phyloP scores from a whole-genome alignment of 2,329 filamentous ascomycete species.

The Emmonsia crescens region DNA sequence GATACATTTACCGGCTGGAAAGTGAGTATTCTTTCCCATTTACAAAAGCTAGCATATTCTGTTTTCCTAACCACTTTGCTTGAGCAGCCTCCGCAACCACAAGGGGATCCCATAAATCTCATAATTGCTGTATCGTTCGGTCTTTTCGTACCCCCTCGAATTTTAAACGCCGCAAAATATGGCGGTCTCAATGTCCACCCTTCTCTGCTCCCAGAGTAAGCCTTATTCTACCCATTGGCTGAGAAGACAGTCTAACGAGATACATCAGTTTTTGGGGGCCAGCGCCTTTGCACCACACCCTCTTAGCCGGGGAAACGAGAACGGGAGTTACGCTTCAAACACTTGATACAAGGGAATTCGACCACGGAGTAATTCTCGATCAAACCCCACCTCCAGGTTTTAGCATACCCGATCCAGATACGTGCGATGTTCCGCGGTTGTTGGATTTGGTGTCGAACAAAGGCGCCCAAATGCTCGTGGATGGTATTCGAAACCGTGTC shows the following conservation, averaged over 20 bases:
- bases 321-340: slow-evolving; percentile 84
- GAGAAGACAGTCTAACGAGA: slow-evolving; percentile 5
- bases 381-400: slow-evolving; percentile 54
- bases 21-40: slow-evolving; percentile 35
- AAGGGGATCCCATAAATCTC: slow-evolving; percentile 51
- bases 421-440: slow-evolving; percentile 43
- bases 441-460: slow-evolving; percentile 46
- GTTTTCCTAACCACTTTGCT: slow-evolving; percentile 12
- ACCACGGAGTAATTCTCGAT: slow-evolving; percentile 63
- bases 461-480: slow-evolving; percentile 62
- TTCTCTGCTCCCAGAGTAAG: slow-evolving; percentile 73
- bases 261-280: slow-evolving; percentile 61
- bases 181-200: slow-evolving; percentile 91
- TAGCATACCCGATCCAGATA: slow-evolving; percentile 34
- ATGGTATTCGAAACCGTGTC: slow-evolving; percentile 49
- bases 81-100: slow-evolving; percentile 42
- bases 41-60: not conserved
- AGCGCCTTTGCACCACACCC: slow-evolving; percentile 75
- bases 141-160: slow-evolving; percentile 67
- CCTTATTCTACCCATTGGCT: slow-evolving; percentile 2
- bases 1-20: slow-evolving; percentile 77
- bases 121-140: slow-evolving; percentile 92
- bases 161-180: slow-evolving; percentile 60
- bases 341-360: slow-evolving; percentile 63
- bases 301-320: slow-evolving; percentile 49